Evolutionary conservation across 2,329 filamentous ascomycete species (phyloP), one percentile per base, ranked within the genome.

Genomic region (Aspergillus tamarii): DNA sequence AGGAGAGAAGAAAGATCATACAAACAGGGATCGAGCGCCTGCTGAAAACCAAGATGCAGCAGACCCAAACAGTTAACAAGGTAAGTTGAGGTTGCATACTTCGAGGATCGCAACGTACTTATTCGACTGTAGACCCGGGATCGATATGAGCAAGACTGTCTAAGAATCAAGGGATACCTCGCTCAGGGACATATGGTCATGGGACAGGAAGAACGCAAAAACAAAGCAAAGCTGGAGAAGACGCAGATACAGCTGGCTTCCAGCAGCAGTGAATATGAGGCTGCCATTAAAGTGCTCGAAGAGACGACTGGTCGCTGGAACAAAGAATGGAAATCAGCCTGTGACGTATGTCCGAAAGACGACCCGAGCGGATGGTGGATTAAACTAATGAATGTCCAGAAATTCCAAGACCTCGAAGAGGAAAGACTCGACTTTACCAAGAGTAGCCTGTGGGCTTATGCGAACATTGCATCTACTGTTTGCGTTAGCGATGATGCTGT

Each of bases 121-220:
- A 70, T 43, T 32, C 34, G 14, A 36, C 26, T 26, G 8, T 66
- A 93, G 91, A 91, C 94, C 19, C 88, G 95, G 69, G 95, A 99
- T 80, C 90, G 91, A 57, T 99, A 96, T 76, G 95, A 99, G 80
- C 94, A 99, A 78, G 96, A 99, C 72, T 98, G 94, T 76, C 84
- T 99, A 52, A 95, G 97, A 77, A 98, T 99, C 78, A 99, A 99
- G 80, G 95, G 95, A 45, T 99, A 99, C 75, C 87, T 99, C 5
- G 95, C 96, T 4, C 95, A 99, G 79, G 95, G 95, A 11, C 96
- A 99, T 77, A 99, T 99, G 95, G 95, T 99, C 63, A 99, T 99
- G 95, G 95, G 95, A 16, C 95, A 99, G 72, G 95, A 99, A 77
- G 95, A 99, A 82, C 89, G 95, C 32, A 97, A 97, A 81, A 99